Evolutionary conservation across 2,329 filamentous ascomycete genomes (phyloP).

Genomic region (Sporothrix schenckii): DNA sequence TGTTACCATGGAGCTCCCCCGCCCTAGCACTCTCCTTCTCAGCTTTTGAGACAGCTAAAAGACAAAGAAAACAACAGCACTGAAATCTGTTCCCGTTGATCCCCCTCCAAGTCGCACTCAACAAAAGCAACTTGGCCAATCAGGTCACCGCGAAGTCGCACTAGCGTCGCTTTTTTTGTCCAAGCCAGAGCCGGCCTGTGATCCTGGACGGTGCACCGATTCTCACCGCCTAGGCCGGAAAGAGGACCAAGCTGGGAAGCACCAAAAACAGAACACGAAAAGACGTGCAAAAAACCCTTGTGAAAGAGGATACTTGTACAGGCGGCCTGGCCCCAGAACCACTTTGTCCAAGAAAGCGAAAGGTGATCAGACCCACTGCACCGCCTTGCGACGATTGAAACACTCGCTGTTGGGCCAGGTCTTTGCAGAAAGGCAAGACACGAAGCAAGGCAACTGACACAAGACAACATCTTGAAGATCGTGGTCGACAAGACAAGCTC

Average conservation of each 20-base stretch:
- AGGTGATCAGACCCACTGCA: slow-evolving; percentile 19
- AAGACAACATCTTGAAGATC: not conserved
- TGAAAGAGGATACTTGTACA: slow-evolving; percentile 13
- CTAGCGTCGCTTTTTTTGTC: slow-evolving; percentile 23
- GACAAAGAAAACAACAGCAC: not conserved
- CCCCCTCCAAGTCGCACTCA: slow-evolving; percentile 21
- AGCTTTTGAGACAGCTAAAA: not conserved
- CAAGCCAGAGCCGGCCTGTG: slow-evolving; percentile 5
- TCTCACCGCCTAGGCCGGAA: slow-evolving; percentile 32
- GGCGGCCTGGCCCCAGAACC: slow-evolving; percentile 2
- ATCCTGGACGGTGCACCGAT: slow-evolving; percentile 4
- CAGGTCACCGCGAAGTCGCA: not conserved
- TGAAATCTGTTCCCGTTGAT: not conserved
- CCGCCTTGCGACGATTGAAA: slow-evolving; percentile 30
- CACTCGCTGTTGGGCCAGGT: slow-evolving; percentile 28
- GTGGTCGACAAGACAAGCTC: not conserved
- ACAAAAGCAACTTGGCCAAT: slow-evolving; percentile 28
- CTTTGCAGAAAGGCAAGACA: not conserved
- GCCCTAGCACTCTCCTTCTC: not conserved
- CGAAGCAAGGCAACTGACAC: not conserved
- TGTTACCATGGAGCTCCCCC: slow-evolving; percentile 30
- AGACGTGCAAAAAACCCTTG: slow-evolving; percentile 13
- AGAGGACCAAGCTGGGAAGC: slow-evolving; percentile 2
- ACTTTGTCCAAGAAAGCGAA: slow-evolving; percentile 15
- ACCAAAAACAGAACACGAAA: not conserved